Evolutionary conservation across 176 grass and related monocot genomes (phyloP).

Genomic region (Coix lacrymajobi): DNA sequence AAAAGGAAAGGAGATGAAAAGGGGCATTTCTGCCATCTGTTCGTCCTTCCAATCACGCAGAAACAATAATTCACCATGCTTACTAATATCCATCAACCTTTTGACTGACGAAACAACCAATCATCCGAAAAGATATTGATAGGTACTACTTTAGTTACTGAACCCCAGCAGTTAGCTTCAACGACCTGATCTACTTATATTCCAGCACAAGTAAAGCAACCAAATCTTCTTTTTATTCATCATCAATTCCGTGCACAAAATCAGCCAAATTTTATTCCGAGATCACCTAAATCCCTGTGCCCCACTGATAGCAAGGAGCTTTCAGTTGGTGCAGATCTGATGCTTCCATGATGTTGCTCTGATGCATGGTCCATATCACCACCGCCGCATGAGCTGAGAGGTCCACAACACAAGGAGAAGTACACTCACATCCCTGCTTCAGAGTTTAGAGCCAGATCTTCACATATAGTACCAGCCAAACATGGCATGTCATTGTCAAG

Average conservation of each 20-base stretch:
- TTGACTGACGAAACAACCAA: conserved; percentile 26
- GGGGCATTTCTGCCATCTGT: background rate
- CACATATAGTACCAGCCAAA: conserved; percentile 31
- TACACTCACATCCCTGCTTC: background rate
- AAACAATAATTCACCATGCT: background rate
- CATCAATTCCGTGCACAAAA: conserved; percentile 12
- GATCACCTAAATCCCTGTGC: conserved; percentile 9
- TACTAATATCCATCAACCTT: background rate
- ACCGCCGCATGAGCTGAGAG: background rate
- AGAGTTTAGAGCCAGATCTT: conserved; percentile 3
- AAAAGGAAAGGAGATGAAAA: background rate
- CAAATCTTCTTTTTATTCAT: conserved; percentile 1
- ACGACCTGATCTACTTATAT: background rate
- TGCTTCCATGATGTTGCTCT: conserved; percentile 6
- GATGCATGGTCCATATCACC: conserved; percentile 19
- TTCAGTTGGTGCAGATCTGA: conserved; percentile 18
- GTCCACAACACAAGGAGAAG: conserved; percentile 28
- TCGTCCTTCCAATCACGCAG: background rate
- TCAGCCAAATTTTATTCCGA: conserved; percentile 39
- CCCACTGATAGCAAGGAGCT: conserved; percentile 15
- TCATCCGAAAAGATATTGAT: background rate
- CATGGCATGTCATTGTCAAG: background rate
- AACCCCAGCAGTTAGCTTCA: background rate
- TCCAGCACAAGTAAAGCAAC: background rate
- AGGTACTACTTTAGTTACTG: background rate